Conservation (phyloP, 768 basidiomycete genomes). For the Suillus plorans region DNA sequence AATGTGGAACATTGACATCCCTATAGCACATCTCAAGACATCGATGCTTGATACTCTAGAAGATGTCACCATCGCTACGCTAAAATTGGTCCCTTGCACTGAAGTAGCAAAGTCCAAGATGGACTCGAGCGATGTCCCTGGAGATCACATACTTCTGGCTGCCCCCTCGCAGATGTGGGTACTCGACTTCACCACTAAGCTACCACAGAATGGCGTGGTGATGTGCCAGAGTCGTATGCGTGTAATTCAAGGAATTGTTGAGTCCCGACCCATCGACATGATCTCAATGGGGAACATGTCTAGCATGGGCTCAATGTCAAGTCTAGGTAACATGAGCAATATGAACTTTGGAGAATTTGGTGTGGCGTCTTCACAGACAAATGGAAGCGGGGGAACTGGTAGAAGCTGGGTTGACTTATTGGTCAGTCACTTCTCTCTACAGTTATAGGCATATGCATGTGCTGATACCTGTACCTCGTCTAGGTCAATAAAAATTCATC, state of each 20-base stretch:
- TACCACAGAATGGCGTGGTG: constrained; percentile 54
- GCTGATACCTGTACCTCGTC: constrained; percentile 14
- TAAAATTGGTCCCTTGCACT: constrained; percentile 38
- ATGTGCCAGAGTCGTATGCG: constrained; percentile 74
- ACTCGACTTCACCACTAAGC: constrained; percentile 67
- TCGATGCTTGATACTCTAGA: constrained; percentile 39
- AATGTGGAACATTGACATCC: constrained; percentile 48
- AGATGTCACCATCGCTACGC: constrained; percentile 58
- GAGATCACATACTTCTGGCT: constrained; percentile 25
- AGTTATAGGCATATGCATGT: not conserved
- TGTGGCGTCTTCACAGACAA: constrained; percentile 22
- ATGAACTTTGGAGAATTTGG: constrained; percentile 25
- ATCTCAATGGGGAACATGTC: constrained; percentile 21
- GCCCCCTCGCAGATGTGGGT: constrained; percentile 50
- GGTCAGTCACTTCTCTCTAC: constrained; percentile 19
- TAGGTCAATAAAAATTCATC: constrained; percentile 57
- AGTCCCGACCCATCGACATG: constrained; percentile 12
- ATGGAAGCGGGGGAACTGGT: constrained; percentile 11
- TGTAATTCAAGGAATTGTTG: constrained; percentile 69
- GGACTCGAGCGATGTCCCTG: constrained; percentile 17
- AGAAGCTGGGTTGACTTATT: constrained; percentile 31
- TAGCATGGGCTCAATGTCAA: constrained; percentile 23
- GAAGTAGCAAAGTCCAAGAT: constrained; percentile 13
- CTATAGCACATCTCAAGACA: constrained; percentile 46
- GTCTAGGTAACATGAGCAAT: constrained; percentile 26